A percentile compares a stretch with the other conserved stretches of the same genome.
Evolutionary conservation across 495 filamentous ascomycete genomes (phyloP).

Genomic region (Bombardia bombarda): DNA sequence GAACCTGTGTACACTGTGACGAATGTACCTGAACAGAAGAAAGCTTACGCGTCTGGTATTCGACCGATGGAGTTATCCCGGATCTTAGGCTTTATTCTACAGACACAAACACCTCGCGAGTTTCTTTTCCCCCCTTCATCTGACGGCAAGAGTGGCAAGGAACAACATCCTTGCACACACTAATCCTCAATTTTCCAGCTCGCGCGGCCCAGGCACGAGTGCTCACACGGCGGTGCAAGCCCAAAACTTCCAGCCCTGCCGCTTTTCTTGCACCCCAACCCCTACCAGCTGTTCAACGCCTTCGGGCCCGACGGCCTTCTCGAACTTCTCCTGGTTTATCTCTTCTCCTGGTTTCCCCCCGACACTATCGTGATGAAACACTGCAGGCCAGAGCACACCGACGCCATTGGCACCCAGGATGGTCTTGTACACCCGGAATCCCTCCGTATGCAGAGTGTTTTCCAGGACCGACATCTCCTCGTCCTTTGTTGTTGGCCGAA

Average conservation of each 20-base stretch:
- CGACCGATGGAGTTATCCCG: no score
- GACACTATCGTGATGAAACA: constrained; percentile 63
- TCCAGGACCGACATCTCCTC: constrained; percentile 54
- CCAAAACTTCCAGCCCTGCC: constrained; percentile 95
- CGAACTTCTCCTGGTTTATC: constrained; percentile 87
- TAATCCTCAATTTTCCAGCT: no score
- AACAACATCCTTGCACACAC: no score
- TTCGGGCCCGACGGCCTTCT: constrained; percentile 69
- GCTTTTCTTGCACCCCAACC: constrained; percentile 51
- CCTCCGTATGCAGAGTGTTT: constrained; percentile 59
- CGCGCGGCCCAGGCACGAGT: no score
- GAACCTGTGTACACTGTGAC: no score
- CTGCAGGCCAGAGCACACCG: constrained; percentile 85
- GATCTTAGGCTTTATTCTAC: no score
- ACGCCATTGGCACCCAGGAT: constrained; percentile 87
- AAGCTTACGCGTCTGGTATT: no score
- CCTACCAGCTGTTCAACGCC: constrained; percentile 73
- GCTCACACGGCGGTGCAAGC: no score
- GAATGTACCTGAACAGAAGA: no score
- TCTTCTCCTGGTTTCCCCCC: constrained; percentile 70
- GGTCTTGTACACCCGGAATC: constrained; percentile 75
- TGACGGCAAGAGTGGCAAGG: no score
- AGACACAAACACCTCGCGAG: no score
- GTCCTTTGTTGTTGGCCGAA: constrained; percentile 52
- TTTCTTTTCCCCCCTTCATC: no score